These are phyloP conservation scores for Fusarium sp. DNA, from an alignment of 2,329 filamentous ascomycete genomes.

Conservation along the genomic window DNA sequence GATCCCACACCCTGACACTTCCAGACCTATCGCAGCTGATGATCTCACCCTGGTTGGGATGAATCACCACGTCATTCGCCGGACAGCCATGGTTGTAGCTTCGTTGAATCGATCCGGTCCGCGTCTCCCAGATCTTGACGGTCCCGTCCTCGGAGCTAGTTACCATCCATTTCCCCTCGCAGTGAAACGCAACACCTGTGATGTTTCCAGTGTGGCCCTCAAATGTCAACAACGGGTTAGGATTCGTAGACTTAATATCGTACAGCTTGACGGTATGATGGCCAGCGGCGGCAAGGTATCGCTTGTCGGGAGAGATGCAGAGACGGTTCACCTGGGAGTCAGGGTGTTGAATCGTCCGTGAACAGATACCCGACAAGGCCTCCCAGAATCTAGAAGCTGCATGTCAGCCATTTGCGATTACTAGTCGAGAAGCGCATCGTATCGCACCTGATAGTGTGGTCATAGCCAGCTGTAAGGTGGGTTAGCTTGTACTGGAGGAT, in stretches of 20 bases:
- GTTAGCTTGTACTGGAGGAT: constrained; percentile 31
- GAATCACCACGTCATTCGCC: constrained; percentile 98
- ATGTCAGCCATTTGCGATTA: constrained; percentile 21
- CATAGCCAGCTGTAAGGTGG: constrained; percentile 62
- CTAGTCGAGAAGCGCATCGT: constrained; percentile 17
- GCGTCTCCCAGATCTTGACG: constrained; percentile 96
- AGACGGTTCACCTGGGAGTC: constrained; percentile 98
- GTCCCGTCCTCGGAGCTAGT: constrained; percentile 97
- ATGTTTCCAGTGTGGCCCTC: constrained; percentile 97
- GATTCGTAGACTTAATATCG: constrained; percentile 98
- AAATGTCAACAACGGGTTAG: constrained; percentile 90
- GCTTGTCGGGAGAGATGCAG: constrained; percentile 98
- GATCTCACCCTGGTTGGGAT: constrained; percentile 97
- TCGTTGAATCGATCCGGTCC: constrained; percentile 85
- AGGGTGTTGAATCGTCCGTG: constrained; percentile 95
- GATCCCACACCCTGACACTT: constrained; percentile 94
- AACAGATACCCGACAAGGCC: constrained; percentile 96
- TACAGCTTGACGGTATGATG: constrained; percentile 94
- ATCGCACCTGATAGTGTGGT: constrained; percentile 68
- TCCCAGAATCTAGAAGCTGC: constrained; percentile 84
- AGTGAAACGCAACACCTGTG: constrained; percentile 97
- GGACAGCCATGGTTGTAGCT: constrained; percentile 91
- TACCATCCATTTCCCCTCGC: constrained; percentile 99
- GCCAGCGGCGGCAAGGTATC: constrained; percentile 85
- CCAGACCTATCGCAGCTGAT: constrained; percentile 95